Evolutionary conservation across 163 green algal genomes (phyloP), one percentile per base, ranked within the genome.

Genomic region (Scenedesmus sp.): DNA sequence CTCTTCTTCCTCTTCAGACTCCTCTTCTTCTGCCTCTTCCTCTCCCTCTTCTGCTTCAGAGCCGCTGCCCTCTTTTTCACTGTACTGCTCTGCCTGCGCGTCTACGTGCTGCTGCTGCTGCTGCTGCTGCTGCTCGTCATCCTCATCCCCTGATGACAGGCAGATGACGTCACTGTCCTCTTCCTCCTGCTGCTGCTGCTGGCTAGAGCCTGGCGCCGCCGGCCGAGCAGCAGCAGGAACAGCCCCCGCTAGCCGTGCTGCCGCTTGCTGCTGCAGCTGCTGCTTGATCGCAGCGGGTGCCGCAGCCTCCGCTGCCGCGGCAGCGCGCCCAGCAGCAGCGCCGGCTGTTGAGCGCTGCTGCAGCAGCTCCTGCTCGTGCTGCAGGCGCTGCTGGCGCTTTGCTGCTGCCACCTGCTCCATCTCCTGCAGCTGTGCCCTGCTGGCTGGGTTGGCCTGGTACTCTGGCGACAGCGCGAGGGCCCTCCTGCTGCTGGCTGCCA

Each of bases 101-200:
- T 83, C 66, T 46, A 67, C 23, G 4, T 88, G 54, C 83, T 86
- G 83, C 83, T 86, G 83, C 83, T 88, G 83, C 83, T 88, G 82
- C 81, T 86, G 81, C 81, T 57, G 81, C 82, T 59, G 83, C 83
- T 73, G 54, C 81, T 89, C 84, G 23, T 89, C 84, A 56, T 81
- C 84, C 23, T 70, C 52, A 56, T 88, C 52, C 15, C 20, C n/a
- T 46, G 59, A 55, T 60, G 26, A 76, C 55, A 64, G 60, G 52
- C 84, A 86, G 55, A 89, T 66, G 16, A 77, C 84, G 4, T 77
- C 84, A n/a, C 59, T 34, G 23, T 34, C 26, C 60, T 82, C 62
- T 15, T 84, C 86, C 64, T 60, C 34, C 23, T 52, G 86, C 64
- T 83, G 86, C 86, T 66, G 66, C 52, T 23, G 66, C 86, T 73